Evolutionary conservation across 2,329 filamentous ascomycete genomes (phyloP), one percentile per base, ranked within the genome.

Genomic region (Verticillium nonalfalfae): DNA sequence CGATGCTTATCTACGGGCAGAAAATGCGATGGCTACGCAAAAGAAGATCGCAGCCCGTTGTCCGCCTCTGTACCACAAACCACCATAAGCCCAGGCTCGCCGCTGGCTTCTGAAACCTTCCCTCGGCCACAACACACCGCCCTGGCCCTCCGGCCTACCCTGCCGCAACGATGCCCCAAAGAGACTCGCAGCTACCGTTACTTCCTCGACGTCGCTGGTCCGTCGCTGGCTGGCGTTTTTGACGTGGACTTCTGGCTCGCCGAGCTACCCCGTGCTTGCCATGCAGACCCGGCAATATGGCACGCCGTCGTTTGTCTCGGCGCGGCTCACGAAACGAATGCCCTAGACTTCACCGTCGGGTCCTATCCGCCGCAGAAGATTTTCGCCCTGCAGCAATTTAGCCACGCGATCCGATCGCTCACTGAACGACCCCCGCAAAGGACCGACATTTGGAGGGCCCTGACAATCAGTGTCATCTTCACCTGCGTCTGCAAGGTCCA

Each of bases 241-340:
- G 63, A 66, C 45, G 56, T 36, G 13, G 63, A 65, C 11, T 69
- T 69, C 60, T 69, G 67, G 66, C 38, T 60, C 4, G 52, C 33
- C 35, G 54, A 66, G 18, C 38, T 69, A 10, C 61, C 62, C 3
- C 60, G 64, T 9, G 40, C 64, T 14, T 62, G 63, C 18, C 60
- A 60, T 45, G 50, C 55, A 15, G 68, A 68, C 33, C 52, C 66
- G 13, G 67, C 65, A 1, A 62, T 68, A 2, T 65, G 66, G 61
- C 68, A 69, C 34, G 67, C 67, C n/a, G 57, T 66, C n/a, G 61
- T 69, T 13, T 61, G 63, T 7, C 62, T 69, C 3, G 66, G 66
- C 15, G 62, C 68, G 1, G 39, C 65, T 3, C 62, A 65, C 56
- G 64, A 67, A 40, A 61, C 59, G 0, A 52, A 54, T 40, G 40